These are phyloP conservation scores for Fusarium ramigenum DNA, from an alignment of 2,329 filamentous ascomycete species.

Conservation along the genomic window DNA sequence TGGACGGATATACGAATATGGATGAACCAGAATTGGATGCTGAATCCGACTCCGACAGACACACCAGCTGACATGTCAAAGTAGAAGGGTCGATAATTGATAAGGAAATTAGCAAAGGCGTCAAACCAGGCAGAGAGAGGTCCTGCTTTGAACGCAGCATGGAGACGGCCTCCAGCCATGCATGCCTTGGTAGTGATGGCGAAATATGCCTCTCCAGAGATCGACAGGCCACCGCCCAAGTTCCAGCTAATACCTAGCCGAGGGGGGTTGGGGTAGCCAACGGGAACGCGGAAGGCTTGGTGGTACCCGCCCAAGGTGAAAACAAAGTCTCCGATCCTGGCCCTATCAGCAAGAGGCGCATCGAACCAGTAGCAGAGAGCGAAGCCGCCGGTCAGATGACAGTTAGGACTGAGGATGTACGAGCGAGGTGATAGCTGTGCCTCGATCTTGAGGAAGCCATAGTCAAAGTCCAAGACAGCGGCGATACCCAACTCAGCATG, in stretches of 20 bases:
- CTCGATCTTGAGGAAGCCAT: slow-evolving; percentile 49
- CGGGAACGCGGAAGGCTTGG: slow-evolving; percentile 46
- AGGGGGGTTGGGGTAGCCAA: slow-evolving; percentile 50
- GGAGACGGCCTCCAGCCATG: slow-evolving; percentile 53
- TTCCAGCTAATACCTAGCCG: slow-evolving; percentile 52
- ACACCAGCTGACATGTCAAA: background rate
- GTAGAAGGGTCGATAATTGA: slow-evolving; percentile 25
- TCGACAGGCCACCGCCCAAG: slow-evolving; percentile 43
- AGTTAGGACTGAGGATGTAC: slow-evolving; percentile 51
- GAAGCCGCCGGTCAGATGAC: slow-evolving; percentile 55
- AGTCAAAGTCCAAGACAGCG: slow-evolving; percentile 47
- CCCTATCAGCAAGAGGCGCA: slow-evolving; percentile 20
- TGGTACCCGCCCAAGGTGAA: slow-evolving; percentile 59
- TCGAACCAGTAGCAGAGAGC: slow-evolving; percentile 53
- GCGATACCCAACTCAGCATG: slow-evolving; percentile 52
- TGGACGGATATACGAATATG: background rate
- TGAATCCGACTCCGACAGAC: background rate
- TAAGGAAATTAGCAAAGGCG: slow-evolving; percentile 52
- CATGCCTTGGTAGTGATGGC: slow-evolving; percentile 55
- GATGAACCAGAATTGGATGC: background rate
- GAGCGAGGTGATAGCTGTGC: slow-evolving; percentile 53
- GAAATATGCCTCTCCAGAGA: slow-evolving; percentile 55
- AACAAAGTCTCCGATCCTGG: slow-evolving; percentile 52
- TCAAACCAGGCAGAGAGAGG: slow-evolving; percentile 52
- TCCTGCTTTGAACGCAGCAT: slow-evolving; percentile 44